A percentile compares a stretch with the other conserved stretches of the same genome.
Conservation (phyloP, 495 filamentous ascomycete genomes). For the Penicillium argentinense region DNA sequence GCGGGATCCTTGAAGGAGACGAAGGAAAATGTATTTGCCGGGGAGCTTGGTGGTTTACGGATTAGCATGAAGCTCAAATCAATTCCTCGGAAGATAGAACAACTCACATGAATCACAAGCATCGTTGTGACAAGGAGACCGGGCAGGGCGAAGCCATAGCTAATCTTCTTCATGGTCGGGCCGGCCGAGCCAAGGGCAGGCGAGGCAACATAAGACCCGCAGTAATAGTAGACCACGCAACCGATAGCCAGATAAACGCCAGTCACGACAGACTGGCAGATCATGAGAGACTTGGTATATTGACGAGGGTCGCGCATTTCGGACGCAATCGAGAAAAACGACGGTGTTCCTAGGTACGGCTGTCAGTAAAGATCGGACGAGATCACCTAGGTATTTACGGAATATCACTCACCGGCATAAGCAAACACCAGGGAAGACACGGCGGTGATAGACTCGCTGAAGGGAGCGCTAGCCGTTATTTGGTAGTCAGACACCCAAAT, state of each 20-base stretch:
- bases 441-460: constrained; percentile 51
- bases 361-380: too few species aligned
- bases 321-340: constrained; percentile 68
- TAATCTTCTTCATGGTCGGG: constrained; percentile 60
- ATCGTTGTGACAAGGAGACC: constrained; percentile 39
- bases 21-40: constrained; percentile 61
- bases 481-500: constrained; percentile 35
- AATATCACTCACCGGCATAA: constrained; percentile 38
- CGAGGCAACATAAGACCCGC: constrained; percentile 63
- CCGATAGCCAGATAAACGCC: constrained; percentile 67
- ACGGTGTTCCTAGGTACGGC: constrained; percentile 53
- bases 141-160: constrained; percentile 73
- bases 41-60: constrained; percentile 42
- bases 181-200: constrained; percentile 72
- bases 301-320: constrained; percentile 70
- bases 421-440: constrained; percentile 73
- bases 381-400: too few species aligned
- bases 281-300: constrained; percentile 57
- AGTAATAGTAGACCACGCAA: constrained; percentile 67
- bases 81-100: constrained; percentile 39
- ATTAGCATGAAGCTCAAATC: not conserved
- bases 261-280: constrained; percentile 44
- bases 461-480: constrained; percentile 26
- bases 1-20: constrained; percentile 53
- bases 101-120: constrained; percentile 30